Base-by-base conservation (phyloP, 2,329 filamentous ascomycete species). In the Apiospora phragmitis region DNA sequence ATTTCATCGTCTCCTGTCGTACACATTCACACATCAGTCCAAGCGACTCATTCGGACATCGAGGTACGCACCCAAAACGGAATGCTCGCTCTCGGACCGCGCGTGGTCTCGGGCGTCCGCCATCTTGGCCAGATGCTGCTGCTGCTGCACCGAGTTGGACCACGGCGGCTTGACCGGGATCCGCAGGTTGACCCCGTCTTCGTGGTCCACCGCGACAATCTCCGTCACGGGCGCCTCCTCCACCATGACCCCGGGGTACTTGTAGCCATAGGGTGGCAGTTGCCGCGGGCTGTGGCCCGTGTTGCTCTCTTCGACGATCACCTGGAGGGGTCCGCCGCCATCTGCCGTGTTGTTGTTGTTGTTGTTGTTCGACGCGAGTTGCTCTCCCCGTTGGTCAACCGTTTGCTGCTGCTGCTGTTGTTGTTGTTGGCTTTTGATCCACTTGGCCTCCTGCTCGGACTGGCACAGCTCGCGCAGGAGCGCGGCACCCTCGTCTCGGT, bases 401-500 rank as follows among this genome's bases (percentile, higher is more conserved):
- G 7, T 69, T 47, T 73, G 43, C 62, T 72, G 47, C 69, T 71
- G 62, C 66, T 68, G 42, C 41, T 73, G 43, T 51, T 72, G 47
- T 70, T 71, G 62, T 67, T 68, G 42, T 3, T 66, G 68, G 38
- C 70, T 71, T 38, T 68, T 70, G 32, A 45, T 62, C 55, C 47
- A 69, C 62, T 55, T 74, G 71, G 75, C 72, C 55, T 75, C 73
- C 18, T 68, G 72, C 65, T 77, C 77, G 5, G 72, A 70, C 32
- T 71, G 72, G 71, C 77, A 76, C 6, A 78, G 73, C 68, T 78
- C 77, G 5, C 73, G 74, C 65, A 78, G 35, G 42, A 78, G 74
- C 35, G 21, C 47, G 4, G 70, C 68, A 0, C 77, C 77, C 55
- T 78, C 77, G 16, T 73, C 73, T 7, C 77, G 72, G n/a, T 78